phyloP scores from a whole-genome alignment of 805 yeast species.

The Ogataea neopini region DNA sequence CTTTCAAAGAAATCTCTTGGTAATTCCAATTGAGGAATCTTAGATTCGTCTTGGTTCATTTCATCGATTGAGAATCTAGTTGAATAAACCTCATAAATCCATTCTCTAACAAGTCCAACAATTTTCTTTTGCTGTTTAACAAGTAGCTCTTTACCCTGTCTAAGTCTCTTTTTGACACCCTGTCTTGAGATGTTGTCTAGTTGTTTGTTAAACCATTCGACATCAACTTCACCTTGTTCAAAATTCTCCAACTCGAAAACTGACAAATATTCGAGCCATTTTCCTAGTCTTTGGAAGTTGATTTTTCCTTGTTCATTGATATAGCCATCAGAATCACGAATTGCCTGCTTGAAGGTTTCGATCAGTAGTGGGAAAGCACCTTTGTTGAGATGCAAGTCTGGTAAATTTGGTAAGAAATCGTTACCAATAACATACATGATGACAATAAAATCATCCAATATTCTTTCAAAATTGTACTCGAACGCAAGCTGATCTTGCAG shows the following conservation, averaged over 20 bases:
- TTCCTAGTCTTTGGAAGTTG: conserved; percentile 66
- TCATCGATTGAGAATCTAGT: conserved; percentile 36
- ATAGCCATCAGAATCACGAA: conserved; percentile 77
- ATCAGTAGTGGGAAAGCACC: conserved; percentile 95
- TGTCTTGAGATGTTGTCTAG: conserved; percentile 74
- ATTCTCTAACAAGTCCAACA: conserved; percentile 56
- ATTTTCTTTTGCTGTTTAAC: conserved; percentile 74
- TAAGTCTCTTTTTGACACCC: conserved; percentile 68
- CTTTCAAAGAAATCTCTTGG: conserved; percentile 47
- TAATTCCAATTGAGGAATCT: conserved; percentile 46
- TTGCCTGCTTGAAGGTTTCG: conserved; percentile 81
- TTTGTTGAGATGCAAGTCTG: conserved; percentile 88
- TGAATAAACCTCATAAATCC: conserved; percentile 40
- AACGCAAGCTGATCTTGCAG: conserved; percentile 64
- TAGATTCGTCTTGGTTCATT: conserved; percentile 37
- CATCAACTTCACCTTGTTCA: conserved; percentile 80
- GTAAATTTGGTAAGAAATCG: conserved; percentile 95
- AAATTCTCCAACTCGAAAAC: conserved; percentile 83
- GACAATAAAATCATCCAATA: conserved; percentile 88
- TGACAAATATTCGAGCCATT: conserved; percentile 76
- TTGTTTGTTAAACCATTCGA: conserved; percentile 88
- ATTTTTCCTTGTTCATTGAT: conserved; percentile 81
- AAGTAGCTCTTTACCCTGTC: conserved; percentile 63
- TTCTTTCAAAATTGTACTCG: conserved; percentile 80
- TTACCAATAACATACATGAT: conserved; percentile 95